Percentiles rank a stretch among this genome's conserved stretches.
phyloP scores from a whole-genome alignment of 129 eudicot species.

The Glebionis coronaria region DNA sequence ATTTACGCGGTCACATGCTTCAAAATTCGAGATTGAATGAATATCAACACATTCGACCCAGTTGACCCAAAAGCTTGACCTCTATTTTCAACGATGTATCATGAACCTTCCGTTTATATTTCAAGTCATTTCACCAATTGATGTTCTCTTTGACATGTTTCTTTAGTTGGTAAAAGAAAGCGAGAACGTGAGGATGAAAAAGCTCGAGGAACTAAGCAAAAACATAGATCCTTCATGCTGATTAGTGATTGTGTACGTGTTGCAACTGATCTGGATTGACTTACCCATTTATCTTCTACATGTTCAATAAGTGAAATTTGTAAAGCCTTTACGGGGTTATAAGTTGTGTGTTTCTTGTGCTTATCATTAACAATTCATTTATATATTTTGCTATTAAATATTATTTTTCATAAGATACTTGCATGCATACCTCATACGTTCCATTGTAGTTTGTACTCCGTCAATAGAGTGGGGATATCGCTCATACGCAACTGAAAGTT shows the following conservation, averaged over 20 bases:
- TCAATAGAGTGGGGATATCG: conserved; percentile 59
- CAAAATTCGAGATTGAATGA: not conserved
- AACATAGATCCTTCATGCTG: conserved; percentile 40
- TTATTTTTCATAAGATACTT: conserved; percentile 1
- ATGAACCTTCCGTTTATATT: conserved; percentile 4
- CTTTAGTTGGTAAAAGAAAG: conserved; percentile 74
- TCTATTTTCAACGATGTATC: not conserved
- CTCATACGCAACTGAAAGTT: conserved; percentile 74
- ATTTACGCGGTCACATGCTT: not conserved
- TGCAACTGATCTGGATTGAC: conserved; percentile 1
- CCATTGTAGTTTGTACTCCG: conserved; percentile 49
- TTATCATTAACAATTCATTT: conserved; percentile 17
- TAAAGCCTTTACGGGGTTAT: conserved; percentile 10
- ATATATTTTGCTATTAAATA: not conserved
- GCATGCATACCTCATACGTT: conserved; percentile 21
- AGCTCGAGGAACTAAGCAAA: conserved; percentile 83
- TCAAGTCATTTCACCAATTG: not conserved
- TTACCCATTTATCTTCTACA: conserved; percentile 13
- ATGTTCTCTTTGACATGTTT: conserved; percentile 9
- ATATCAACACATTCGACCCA: not conserved
- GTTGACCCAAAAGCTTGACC: conserved; percentile 4
- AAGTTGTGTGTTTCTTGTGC: conserved; percentile 11
- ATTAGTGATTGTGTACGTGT: conserved; percentile 20
- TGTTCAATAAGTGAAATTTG: conserved; percentile 10
- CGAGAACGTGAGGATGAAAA: conserved; percentile 70